Base-by-base conservation (phyloP, 2,329 filamentous ascomycete genomes). In the Cylindrodendrum hubeiense region DNA sequence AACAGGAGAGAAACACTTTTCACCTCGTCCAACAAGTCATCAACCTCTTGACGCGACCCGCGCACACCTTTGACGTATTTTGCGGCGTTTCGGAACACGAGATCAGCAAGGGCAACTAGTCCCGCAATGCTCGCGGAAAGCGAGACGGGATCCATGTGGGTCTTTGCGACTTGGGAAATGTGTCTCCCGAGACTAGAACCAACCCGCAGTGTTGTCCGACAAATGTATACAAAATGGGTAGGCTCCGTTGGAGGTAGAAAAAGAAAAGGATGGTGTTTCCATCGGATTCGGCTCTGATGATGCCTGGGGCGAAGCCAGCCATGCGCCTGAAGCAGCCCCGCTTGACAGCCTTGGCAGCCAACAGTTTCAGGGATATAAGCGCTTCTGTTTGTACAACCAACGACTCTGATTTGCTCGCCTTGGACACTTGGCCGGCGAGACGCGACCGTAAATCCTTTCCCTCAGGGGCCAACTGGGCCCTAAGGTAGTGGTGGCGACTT, bases 111-210 rank as follows among this genome's bases (percentile, higher is more conserved):
- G 4, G 60, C 5, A 5, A 66, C 63, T 3, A 69, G 34, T 2
- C 64, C 68, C 2, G 63, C 63, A 12, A 70, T 65, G 21, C 67
- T 67, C 1, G 62, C 64, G 3, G 66, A 60, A 7, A 65, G 15
- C 1, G 67, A 67, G 4, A 67, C 37, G 34, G 54, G 64, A 39
- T 62, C 60, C 44, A 56, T 61, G 26, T 28, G 37, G 15, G n/a
- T 8, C 12, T 19, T 8, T 7, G 37, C 6, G 15, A n/a, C 15
- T 7, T 8, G 8, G 17, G 28, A 30, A 19, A n/a, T 15, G 8
- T 39, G 37, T 6, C n/a, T 39, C 6, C n/a, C 15, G 15, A n/a
- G 15, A n/a, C 15, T 8, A 2, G 37, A 8, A n/a, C n/a, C 37
- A 19, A 39, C 8, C 7, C 15, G 15, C 2, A 15, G 6, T 34